Evolutionary conservation across 345 rosid species (phyloP).

Genomic region (Stellera chamaejasme): DNA sequence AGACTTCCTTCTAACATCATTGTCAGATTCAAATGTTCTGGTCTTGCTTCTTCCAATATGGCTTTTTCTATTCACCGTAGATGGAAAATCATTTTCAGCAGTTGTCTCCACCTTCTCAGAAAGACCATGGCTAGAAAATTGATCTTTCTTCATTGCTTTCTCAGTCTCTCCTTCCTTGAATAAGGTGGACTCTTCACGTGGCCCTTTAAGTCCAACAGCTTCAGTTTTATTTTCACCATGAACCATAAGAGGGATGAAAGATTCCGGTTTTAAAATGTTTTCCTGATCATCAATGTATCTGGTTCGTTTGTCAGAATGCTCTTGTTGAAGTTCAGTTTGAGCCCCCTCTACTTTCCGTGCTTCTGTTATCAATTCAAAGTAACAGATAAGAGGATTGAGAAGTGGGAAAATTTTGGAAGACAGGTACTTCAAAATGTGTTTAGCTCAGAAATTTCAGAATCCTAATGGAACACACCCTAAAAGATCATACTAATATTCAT

Average conservation of each 20-base stretch:
- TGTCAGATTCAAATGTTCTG: slow-evolving; percentile 22
- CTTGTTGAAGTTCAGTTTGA: slow-evolving; percentile 11
- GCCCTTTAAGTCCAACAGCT: slow-evolving; percentile 13
- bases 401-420: not conserved
- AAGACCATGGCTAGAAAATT: slow-evolving; percentile 12
- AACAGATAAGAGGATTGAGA: slow-evolving; percentile 4
- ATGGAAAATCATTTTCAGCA: slow-evolving; percentile 42
- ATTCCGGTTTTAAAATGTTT: slow-evolving; percentile 19
- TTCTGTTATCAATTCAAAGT: slow-evolving; percentile 23
- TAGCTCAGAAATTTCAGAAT: too few species aligned
- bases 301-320: slow-evolving; percentile 14
- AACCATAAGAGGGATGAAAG: slow-evolving; percentile 18
- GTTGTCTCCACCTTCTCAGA: slow-evolving; percentile 47
- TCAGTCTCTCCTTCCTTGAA: slow-evolving; percentile 19
- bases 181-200: slow-evolving; percentile 15
- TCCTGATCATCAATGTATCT: slow-evolving; percentile 18
- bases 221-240: slow-evolving; percentile 13
- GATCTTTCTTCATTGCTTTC: slow-evolving; percentile 5
- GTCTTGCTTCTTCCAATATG: slow-evolving; percentile 17
- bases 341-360: slow-evolving; percentile 15
- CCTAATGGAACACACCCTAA: too few species aligned
- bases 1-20: slow-evolving; percentile 20
- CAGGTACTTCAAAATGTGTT: not conserved
- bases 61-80: slow-evolving; percentile 17
- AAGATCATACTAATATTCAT: too few species aligned